Evolutionary conservation across 2,329 filamentous ascomycete species (phyloP).

Genomic region (Ophiostoma australiae): DNA sequence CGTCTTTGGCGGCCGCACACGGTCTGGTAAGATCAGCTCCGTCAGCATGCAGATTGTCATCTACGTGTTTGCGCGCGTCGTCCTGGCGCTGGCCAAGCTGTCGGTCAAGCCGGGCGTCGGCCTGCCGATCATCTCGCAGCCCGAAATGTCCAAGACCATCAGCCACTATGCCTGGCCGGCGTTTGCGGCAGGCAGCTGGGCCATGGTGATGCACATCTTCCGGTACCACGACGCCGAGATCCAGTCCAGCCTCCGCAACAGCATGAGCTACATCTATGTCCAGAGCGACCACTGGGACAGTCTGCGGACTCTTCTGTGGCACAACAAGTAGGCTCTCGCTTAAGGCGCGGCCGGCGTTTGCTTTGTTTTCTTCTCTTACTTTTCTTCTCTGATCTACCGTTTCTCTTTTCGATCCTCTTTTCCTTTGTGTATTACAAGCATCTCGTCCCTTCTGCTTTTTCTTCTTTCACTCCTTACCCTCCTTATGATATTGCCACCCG

Average conservation of each 20-base stretch:
- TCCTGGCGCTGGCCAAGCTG: conserved; percentile 76
- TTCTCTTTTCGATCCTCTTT: conserved; percentile 1
- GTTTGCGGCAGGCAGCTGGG: conserved; percentile 90
- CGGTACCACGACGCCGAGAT: conserved; percentile 85
- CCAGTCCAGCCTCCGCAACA: conserved; percentile 84
- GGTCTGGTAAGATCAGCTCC: conserved; percentile 64
- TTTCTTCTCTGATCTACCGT: neutral
- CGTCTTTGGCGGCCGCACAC: conserved; percentile 70
- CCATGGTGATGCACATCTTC: conserved; percentile 91
- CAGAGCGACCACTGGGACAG: conserved; percentile 89
- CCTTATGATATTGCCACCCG: neutral
- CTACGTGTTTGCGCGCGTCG: conserved; percentile 91
- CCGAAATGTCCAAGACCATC: conserved; percentile 47
- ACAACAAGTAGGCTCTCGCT: conserved; percentile 59
- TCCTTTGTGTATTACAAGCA: conserved; percentile 18
- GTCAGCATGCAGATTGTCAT: conserved; percentile 97
- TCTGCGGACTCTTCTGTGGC: conserved; percentile 75
- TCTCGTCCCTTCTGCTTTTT: neutral
- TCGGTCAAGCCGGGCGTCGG: conserved; percentile 62
- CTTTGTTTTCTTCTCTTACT: neutral
- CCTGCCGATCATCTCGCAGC: conserved; percentile 47
- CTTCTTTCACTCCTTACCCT: neutral
- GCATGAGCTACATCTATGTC: conserved; percentile 95
- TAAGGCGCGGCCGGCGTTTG: neutral
- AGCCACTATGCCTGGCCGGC: conserved; percentile 79